Percentiles rank a stretch among this genome's conserved stretches.
Conservation (phyloP, 1,284 basidiomycete genomes). For the Porodaedalea pini region DNA sequence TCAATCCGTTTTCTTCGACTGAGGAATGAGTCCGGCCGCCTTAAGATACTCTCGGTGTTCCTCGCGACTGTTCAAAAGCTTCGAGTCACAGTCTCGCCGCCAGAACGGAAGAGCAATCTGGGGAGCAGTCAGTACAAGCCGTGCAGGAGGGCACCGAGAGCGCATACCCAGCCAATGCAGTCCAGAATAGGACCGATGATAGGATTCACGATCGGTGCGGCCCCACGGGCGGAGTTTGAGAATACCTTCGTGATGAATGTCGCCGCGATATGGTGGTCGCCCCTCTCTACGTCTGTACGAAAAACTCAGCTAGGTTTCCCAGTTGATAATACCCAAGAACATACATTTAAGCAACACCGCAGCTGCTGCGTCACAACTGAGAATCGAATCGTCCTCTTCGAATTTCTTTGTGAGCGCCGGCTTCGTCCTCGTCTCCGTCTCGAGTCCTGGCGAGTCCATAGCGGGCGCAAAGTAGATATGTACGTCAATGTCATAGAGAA, state of each 20-base stretch:
- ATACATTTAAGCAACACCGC: slow-evolving; percentile 59
- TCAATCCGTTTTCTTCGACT: slow-evolving; percentile 5
- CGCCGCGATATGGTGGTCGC: slow-evolving; percentile 74
- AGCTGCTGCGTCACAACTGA: slow-evolving; percentile 68
- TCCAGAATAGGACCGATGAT: slow-evolving; percentile 51
- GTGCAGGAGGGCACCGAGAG: not conserved
- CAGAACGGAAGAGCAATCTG: slow-evolving; percentile 20
- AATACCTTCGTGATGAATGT: slow-evolving; percentile 71
- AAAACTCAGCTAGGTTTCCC: not conserved
- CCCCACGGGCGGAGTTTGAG: slow-evolving; percentile 64
- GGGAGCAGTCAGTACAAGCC: not conserved
- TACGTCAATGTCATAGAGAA: slow-evolving; percentile 75
- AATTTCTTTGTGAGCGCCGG: slow-evolving; percentile 78
- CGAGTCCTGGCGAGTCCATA: slow-evolving; percentile 80
- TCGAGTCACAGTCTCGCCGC: slow-evolving; percentile 15
- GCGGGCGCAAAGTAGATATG: slow-evolving; percentile 89
- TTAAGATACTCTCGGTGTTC: slow-evolving; percentile 15
- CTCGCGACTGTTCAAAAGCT: slow-evolving; percentile 6
- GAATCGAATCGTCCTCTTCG: slow-evolving; percentile 72
- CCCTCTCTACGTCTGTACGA: slow-evolving; percentile 62
- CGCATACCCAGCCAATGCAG: slow-evolving; percentile 32
- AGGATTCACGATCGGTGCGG: slow-evolving; percentile 61
- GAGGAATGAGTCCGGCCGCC: not conserved
- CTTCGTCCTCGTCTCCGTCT: slow-evolving; percentile 79
- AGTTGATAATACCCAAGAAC: slow-evolving; percentile 21